These are phyloP conservation scores for Rhodotorula sp. DNA, from an alignment of 1,284 basidiomycete species.

Conservation along the genomic window DNA sequence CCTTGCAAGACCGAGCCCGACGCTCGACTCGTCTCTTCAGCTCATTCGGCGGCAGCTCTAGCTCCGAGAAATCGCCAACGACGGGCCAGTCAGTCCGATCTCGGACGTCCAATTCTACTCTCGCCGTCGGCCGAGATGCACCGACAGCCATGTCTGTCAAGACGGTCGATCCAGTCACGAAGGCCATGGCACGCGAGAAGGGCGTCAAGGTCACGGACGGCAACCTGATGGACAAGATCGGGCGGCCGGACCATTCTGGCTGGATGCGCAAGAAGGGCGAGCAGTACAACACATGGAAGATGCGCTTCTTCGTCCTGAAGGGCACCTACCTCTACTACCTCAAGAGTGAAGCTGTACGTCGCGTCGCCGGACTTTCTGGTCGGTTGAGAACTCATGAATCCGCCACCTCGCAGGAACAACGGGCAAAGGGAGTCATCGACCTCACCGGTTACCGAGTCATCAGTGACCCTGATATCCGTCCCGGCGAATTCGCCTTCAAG, in stretches of 20 bases:
- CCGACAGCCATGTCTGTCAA: slow-evolving; percentile 49
- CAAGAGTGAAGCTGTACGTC: slow-evolving; percentile 67
- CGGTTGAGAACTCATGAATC: slow-evolving; percentile 31
- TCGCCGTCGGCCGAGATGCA: slow-evolving; percentile 48
- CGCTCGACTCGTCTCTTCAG: slow-evolving; percentile 40
- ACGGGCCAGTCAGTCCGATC: slow-evolving; percentile 30
- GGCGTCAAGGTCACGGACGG: slow-evolving; percentile 49
- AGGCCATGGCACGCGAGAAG: slow-evolving; percentile 54
- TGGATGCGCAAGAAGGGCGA: slow-evolving; percentile 98
- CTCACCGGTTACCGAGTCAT: slow-evolving; percentile 90
- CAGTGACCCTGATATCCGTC: slow-evolving; percentile 86
- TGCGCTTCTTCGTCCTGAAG: slow-evolving; percentile 90
- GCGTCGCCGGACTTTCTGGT: neutral
- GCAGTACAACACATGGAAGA: slow-evolving; percentile 89
- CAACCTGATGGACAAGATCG: slow-evolving; percentile 78
- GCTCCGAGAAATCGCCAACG: slow-evolving; percentile 44
- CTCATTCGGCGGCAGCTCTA: slow-evolving; percentile 20
- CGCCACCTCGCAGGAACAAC: slow-evolving; percentile 65
- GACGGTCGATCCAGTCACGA: slow-evolving; percentile 37
- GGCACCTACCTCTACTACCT: slow-evolving; percentile 85
- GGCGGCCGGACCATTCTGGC: slow-evolving; percentile 78
- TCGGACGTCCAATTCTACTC: slow-evolving; percentile 24
- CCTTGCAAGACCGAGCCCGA: slow-evolving; percentile 26
- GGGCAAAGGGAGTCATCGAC: slow-evolving; percentile 94
- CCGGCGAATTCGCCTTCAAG: slow-evolving; percentile 92